phyloP scores from a whole-genome alignment of 2,329 filamentous ascomycete species.

The Cordyceps fumosorosea region DNA sequence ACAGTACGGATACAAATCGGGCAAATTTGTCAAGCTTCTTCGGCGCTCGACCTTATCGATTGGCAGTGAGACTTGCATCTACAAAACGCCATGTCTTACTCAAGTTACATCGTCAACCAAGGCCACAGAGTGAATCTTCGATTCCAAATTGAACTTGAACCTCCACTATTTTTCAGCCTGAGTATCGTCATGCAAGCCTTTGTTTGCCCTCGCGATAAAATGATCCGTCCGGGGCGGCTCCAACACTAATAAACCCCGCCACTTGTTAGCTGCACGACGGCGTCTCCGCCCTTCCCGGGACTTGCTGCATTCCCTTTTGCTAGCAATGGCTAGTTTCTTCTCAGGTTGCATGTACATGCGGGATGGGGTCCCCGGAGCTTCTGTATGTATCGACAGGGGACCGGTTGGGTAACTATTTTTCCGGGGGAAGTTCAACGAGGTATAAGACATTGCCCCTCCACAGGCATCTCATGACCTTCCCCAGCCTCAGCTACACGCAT shows the following conservation, averaged over 20 bases:
- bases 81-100: background rate
- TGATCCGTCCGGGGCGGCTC: background rate
- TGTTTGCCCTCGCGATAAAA: background rate
- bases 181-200: background rate
- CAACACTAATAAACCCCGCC: background rate
- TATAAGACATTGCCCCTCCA: slow-evolving; percentile 1
- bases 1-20: background rate
- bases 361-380: background rate
- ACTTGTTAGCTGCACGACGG: background rate
- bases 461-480: background rate
- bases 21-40: background rate
- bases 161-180: background rate
- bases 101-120: background rate
- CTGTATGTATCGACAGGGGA: background rate
- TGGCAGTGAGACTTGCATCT: background rate
- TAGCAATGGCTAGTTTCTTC: too few species aligned
- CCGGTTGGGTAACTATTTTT: background rate
- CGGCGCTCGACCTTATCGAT: background rate
- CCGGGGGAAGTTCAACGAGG: background rate
- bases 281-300: background rate
- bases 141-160: background rate
- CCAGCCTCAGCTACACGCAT: background rate
- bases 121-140: too few species aligned
- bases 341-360: too few species aligned
- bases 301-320: background rate